Percentiles rank a stretch among this genome's conserved stretches.
These are phyloP conservation scores for Cylindrodendrum hubeiense DNA, from an alignment of 2,329 filamentous ascomycete species.

Conservation along the genomic window DNA sequence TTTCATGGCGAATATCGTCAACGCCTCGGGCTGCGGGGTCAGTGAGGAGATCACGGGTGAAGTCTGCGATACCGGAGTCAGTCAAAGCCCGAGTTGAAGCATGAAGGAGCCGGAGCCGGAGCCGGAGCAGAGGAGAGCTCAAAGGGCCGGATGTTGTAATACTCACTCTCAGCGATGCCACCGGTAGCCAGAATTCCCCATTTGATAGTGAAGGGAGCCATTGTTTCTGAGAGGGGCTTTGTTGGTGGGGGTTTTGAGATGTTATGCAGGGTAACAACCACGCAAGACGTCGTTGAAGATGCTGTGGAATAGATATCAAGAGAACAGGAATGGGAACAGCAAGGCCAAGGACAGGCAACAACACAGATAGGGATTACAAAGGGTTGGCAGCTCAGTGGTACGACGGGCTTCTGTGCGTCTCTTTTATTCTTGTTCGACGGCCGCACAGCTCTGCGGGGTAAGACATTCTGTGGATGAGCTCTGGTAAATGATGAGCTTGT, in stretches of 20 bases:
- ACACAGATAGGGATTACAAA: neutral
- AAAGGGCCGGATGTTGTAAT: neutral
- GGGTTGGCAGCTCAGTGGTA: neutral
- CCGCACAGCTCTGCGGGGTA: constrained; percentile 17
- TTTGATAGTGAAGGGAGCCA: constrained; percentile 60
- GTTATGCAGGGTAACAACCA: neutral
- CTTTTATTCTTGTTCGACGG: constrained; percentile 9
- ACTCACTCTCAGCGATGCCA: constrained; percentile 68
- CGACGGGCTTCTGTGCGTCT: neutral
- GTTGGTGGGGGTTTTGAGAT: neutral
- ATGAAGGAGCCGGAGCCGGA: neutral
- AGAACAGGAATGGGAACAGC: neutral
- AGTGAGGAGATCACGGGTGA: constrained; percentile 82
- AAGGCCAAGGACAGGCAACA: neutral
- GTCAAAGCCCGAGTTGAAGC: neutral
- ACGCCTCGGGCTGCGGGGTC: constrained; percentile 78
- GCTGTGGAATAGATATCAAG: neutral
- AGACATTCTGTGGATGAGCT: neutral
- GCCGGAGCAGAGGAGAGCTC: neutral
- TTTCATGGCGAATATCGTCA: constrained; percentile 79
- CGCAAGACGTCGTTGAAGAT: neutral
- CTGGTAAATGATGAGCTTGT: neutral
- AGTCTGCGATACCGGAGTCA: constrained; percentile 57
- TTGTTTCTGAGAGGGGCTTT: constrained; percentile 28
- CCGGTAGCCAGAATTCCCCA: constrained; percentile 74